Percentiles rank a stretch among this genome's conserved stretches.
Conservation (phyloP, 805 yeast species). For the Candida silvicultrix region DNA sequence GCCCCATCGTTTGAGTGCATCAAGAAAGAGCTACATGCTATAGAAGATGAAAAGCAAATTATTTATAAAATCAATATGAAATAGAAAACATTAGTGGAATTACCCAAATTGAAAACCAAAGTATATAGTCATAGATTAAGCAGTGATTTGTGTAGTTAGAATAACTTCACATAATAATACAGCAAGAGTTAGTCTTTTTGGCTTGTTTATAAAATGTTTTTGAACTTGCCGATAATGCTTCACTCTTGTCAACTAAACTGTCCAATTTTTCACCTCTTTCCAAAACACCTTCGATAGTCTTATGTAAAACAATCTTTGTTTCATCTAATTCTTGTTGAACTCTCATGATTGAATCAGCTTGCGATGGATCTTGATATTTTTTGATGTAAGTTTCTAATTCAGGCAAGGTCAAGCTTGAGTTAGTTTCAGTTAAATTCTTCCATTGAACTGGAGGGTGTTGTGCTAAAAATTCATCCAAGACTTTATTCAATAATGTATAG, state of each 20-base stretch:
- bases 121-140: too few species aligned
- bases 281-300: conserved; percentile 88
- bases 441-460: conserved; percentile 74
- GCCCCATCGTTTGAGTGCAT: too few species aligned
- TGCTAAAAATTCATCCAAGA: conserved; percentile 83
- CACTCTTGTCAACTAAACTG: conserved; percentile 89
- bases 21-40: too few species aligned
- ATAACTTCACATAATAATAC: conserved; percentile 65
- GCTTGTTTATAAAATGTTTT: conserved; percentile 97
- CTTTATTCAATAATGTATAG: conserved; percentile 82
- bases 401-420: conserved; percentile 42
- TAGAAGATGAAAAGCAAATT: too few species aligned
- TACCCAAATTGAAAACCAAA: too few species aligned
- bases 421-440: conserved; percentile 43
- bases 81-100: too few species aligned
- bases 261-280: conserved; percentile 97
- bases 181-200: conserved; percentile 88
- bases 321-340: conserved; percentile 98
- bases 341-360: conserved; percentile 94
- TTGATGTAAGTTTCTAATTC: conserved; percentile 63
- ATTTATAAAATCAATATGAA: too few species aligned
- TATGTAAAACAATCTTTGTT: conserved; percentile 92
- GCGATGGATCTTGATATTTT: conserved; percentile 93
- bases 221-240: conserved; percentile 81
- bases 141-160: too few species aligned